phyloP scores from a whole-genome alignment of 768 basidiomycete genomes.

The Macrocybe gigantea region DNA sequence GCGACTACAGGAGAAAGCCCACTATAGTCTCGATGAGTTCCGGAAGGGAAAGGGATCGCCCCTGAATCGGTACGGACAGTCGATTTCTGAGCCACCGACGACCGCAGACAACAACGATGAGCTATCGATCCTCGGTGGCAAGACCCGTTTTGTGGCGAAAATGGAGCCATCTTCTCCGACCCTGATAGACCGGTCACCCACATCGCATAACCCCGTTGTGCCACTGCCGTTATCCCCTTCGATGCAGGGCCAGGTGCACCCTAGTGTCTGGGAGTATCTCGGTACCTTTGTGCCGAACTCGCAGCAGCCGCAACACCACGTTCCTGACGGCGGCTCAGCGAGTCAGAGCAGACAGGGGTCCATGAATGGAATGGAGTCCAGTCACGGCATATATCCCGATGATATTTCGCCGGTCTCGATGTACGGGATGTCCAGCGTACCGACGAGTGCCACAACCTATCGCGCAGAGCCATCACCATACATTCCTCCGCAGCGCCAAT shows the following conservation, averaged over 20 bases:
- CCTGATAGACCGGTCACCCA: conserved; percentile 60
- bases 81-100: conserved; percentile 30
- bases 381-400: conserved; percentile 9
- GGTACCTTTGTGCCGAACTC: conserved; percentile 43
- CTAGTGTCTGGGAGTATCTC: conserved; percentile 64
- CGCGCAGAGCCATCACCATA: conserved; percentile 29
- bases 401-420: conserved; percentile 40
- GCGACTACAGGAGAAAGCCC: conserved; percentile 58
- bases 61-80: conserved; percentile 27
- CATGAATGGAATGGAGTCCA: conserved; percentile 5
- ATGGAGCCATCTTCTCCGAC: conserved; percentile 52
- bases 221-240: conserved; percentile 58
- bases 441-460: conserved; percentile 22
- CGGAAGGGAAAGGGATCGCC: conserved; percentile 50
- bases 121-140: conserved; percentile 57
- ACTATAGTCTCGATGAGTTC: conserved; percentile 57
- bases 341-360: conserved; percentile 7
- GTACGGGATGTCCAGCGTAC: conserved; percentile 38
- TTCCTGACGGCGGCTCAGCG: conserved; percentile 9
- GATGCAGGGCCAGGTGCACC: conserved; percentile 46
- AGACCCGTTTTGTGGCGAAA: conserved; percentile 58
- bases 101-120: conserved; percentile 56
- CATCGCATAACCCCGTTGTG: conserved; percentile 66
- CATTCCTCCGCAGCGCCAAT: conserved; percentile 17
- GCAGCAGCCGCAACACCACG: conserved; percentile 13